Base-by-base conservation (phyloP, 495 filamentous ascomycete species). In the Chaetomidium leptoderma region DNA sequence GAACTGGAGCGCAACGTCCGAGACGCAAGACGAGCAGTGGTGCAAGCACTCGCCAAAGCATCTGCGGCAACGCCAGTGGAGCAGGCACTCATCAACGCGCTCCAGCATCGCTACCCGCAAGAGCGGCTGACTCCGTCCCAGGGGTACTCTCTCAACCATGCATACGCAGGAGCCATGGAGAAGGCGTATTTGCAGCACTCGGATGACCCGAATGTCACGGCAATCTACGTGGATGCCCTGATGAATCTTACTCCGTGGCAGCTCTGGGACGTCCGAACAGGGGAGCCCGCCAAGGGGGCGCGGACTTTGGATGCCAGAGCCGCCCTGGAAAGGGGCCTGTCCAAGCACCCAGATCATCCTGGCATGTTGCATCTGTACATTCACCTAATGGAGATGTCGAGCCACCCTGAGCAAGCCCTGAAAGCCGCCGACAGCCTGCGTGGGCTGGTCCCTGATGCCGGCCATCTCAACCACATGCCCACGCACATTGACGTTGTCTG, bases 401-500 rank as follows among this genome's bases (percentile, higher is more conserved):
- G 66, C 0, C 76, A 75, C 2, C 86, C 86, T 0, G 86, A 87
- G 53, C 65, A 60, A 6, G 86, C 81, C 0, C 66, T 88, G 3
- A 67, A 68, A 2, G 73, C 74, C 6, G 83, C 85, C 0, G 80
- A 87, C 53, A 72, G 76, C 40, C 76, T 89, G 3, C 81, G 84
- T 2, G 78, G 76, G 1, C 74, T 88, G 2, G 77, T 86, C 0
- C 86, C 86, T 0, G 83, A 88, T 52, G 76, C 82, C 0, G 86
- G 86, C 4, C 86, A 89, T 63, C 73, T 89, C n/a, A 78, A 83
- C 46, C 86, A 89, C 61, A 89, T 89, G 86, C 85, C 86, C 0
- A 79, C 78, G 0, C 86, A 89, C 63, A 70, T 89, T 26, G 85
- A 88, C 66, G 73, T 88, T 9, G 72, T 89, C 4, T 79, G 80